phyloP scores from a whole-genome alignment of 129 eudicot genomes.

The Chrysanthemum lavandulifolium region DNA sequence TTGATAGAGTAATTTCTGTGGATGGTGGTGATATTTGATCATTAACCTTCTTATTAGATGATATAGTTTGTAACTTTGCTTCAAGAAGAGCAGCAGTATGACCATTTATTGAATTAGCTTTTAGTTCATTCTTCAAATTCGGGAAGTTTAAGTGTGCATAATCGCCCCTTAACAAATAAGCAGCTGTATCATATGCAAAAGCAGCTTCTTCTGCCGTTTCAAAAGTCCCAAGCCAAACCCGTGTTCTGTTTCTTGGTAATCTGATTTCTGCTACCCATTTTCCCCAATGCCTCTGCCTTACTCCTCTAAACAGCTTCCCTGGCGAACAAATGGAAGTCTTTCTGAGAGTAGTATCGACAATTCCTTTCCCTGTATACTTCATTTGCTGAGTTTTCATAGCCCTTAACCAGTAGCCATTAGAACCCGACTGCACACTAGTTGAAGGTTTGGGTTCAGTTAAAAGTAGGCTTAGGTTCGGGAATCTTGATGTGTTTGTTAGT shows the following conservation, averaged over 20 bases:
- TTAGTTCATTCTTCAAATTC: slow-evolving; percentile 46
- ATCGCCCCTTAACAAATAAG: slow-evolving; percentile 75
- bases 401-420: slow-evolving; percentile 49
- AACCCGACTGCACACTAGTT: slow-evolving; percentile 25
- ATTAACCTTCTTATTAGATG: slow-evolving; percentile 23
- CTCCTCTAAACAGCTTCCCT: slow-evolving; percentile 64
- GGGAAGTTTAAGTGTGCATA: slow-evolving; percentile 80
- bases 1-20: slow-evolving; percentile 8
- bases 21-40: slow-evolving; percentile 24
- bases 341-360: slow-evolving; percentile 21
- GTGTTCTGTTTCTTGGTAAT: slow-evolving; percentile 74
- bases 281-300: slow-evolving; percentile 95
- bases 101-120: slow-evolving; percentile 48
- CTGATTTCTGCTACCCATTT: slow-evolving; percentile 95
- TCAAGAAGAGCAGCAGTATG: slow-evolving; percentile 78
- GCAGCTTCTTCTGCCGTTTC: slow-evolving; percentile 95
- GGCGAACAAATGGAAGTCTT: slow-evolving; percentile 34
- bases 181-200: slow-evolving; percentile 85
- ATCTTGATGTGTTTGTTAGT: slow-evolving; percentile 24
- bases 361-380: slow-evolving; percentile 49
- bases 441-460: slow-evolving; percentile 31
- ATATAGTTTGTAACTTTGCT: slow-evolving; percentile 65
- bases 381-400: slow-evolving; percentile 67
- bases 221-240: slow-evolving; percentile 94
- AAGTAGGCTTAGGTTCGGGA: slow-evolving; percentile 40